A percentile compares a stretch with the other conserved stretches of the same genome.
phyloP scores from a whole-genome alignment of 2,329 filamentous ascomycete genomes.

The Atkinsonella hypoxylon region DNA sequence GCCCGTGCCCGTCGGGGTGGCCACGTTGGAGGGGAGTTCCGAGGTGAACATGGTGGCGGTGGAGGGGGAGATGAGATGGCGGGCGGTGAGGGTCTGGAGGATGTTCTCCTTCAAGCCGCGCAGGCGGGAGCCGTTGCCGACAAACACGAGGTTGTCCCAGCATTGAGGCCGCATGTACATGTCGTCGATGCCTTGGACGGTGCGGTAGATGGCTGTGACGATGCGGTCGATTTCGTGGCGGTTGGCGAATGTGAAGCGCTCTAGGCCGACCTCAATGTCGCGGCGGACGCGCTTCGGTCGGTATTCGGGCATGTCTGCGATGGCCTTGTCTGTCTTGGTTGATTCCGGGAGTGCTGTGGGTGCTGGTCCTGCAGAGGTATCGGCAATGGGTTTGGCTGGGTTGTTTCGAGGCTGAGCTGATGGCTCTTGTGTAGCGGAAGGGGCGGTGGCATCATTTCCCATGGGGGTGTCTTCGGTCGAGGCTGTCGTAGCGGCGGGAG shows the following conservation, averaged over 20 bases:
- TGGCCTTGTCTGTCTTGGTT: constrained; percentile 6
- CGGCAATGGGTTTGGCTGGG: constrained; percentile 5
- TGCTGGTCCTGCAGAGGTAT: constrained; percentile 7
- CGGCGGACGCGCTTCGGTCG: constrained; percentile 46
- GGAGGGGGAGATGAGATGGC: constrained; percentile 83
- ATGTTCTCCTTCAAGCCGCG: constrained; percentile 83
- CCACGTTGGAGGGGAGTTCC: constrained; percentile 86
- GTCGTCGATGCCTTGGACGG: constrained; percentile 73
- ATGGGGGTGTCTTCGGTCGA: not conserved
- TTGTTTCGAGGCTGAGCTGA: constrained; percentile 3
- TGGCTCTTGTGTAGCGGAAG: not conserved
- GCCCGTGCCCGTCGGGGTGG: constrained; percentile 80
- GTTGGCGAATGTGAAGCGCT: constrained; percentile 59
- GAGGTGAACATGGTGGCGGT: constrained; percentile 95
- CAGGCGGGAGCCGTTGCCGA: constrained; percentile 69
- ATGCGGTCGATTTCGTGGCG: constrained; percentile 71
- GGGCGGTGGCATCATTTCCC: not conserved
- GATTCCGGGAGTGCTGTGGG: not conserved
- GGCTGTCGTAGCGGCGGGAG: not conserved
- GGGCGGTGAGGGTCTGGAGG: constrained; percentile 62
- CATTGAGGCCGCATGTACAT: constrained; percentile 72
- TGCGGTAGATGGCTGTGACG: constrained; percentile 70
- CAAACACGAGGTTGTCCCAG: constrained; percentile 87
- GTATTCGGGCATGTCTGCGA: constrained; percentile 25
- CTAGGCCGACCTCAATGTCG: constrained; percentile 65